Conservation (phyloP, 75 land plant species). For the Selaginella tamariscina region DNA sequence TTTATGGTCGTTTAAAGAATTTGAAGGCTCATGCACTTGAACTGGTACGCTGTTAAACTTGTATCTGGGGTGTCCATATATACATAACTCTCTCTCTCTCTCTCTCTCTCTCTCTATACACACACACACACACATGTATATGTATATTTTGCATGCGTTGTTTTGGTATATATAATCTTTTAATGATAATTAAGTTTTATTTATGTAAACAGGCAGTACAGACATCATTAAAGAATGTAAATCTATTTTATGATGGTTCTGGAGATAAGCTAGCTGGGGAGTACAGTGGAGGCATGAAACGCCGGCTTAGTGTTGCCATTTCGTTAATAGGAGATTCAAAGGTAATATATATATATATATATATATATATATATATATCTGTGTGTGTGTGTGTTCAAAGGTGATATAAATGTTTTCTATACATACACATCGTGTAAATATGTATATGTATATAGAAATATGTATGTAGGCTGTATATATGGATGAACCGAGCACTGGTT, state of each 20-base stretch:
- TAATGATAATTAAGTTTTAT: not conserved
- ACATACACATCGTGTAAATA: not conserved
- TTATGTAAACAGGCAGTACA: constrained; percentile 65
- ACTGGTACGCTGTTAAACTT: not conserved
- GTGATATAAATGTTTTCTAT: too few species aligned
- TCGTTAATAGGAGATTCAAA: constrained; percentile 93
- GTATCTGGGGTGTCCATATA: too few species aligned
- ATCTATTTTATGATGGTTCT: constrained; percentile 71
- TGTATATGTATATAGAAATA: not conserved
- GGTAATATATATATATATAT: constrained; percentile 30
- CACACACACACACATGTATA: too few species aligned
- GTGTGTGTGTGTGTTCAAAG: too few species aligned
- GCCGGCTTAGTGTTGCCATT: constrained; percentile 96
- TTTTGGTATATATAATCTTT: not conserved
- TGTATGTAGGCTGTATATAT: constrained; percentile 73
- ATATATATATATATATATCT: not conserved
- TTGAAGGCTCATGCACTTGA: constrained; percentile 53
- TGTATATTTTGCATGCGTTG: too few species aligned
- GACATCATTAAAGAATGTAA: constrained; percentile 69
- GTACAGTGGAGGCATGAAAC: constrained; percentile 99
- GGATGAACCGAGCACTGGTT: constrained; percentile 99
- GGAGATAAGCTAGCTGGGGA: constrained; percentile 68
- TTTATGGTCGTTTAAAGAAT: constrained; percentile 89
- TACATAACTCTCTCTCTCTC: too few species aligned
- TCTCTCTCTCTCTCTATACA: too few species aligned